These are phyloP conservation scores for Cystobasidium tubakii DNA, from an alignment of 768 basidiomycete genomes.

Conservation along the genomic window DNA sequence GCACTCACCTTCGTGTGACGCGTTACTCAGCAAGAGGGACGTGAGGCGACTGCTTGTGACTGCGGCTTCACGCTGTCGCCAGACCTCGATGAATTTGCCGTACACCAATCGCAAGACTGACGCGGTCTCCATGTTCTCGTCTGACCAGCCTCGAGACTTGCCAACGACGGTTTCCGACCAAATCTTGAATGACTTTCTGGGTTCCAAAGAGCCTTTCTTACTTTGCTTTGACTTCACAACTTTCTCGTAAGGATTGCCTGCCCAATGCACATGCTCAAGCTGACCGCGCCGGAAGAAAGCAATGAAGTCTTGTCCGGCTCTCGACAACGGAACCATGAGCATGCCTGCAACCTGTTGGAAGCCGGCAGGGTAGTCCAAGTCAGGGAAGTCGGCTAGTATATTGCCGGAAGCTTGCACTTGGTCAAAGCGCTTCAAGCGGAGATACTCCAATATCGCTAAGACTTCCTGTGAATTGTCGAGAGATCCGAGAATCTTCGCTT, in stretches of 20 bases:
- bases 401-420: constrained; percentile 67
- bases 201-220: constrained; percentile 57
- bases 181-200: constrained; percentile 68
- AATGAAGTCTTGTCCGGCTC: constrained; percentile 70
- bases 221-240: constrained; percentile 42
- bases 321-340: constrained; percentile 68
- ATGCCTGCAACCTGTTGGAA: constrained; percentile 66
- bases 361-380: constrained; percentile 59
- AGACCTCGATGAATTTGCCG: constrained; percentile 78
- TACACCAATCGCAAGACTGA: constrained; percentile 68
- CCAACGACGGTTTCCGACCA: constrained; percentile 73
- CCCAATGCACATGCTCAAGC: constrained; percentile 65
- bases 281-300: constrained; percentile 73
- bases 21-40: constrained; percentile 68
- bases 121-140: constrained; percentile 75
- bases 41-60: constrained; percentile 67
- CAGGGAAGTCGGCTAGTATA: constrained; percentile 65
- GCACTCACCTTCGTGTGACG: constrained; percentile 67
- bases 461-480: constrained; percentile 71
- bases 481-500: constrained; percentile 65
- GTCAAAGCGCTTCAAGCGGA: constrained; percentile 67
- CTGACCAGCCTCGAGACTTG: constrained; percentile 66
- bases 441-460: constrained; percentile 70
- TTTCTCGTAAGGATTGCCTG: constrained; percentile 64
- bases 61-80: constrained; percentile 73